Percentiles rank a stretch among this genome's conserved stretches.
phyloP scores from a whole-genome alignment of 176 grass and related monocot genomes.

The Thinopyrum elongatum region DNA sequence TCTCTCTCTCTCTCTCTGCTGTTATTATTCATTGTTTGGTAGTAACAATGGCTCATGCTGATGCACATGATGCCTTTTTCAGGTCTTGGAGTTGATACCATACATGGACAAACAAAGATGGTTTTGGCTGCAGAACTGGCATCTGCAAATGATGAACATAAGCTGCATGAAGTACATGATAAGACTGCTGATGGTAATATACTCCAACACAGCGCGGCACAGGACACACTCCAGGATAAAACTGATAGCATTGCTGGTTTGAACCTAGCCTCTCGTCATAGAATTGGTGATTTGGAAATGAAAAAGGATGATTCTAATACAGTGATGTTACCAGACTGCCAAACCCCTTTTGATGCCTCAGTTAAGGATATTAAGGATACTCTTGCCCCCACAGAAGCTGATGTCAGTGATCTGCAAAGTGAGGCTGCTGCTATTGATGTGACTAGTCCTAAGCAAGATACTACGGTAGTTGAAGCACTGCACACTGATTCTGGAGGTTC shows the following conservation, averaged over 20 bases:
- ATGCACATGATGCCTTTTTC: conserved; percentile 21
- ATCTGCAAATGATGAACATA: conserved; percentile 26
- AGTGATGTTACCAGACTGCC: neutral
- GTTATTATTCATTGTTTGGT: neutral
- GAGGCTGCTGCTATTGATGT: neutral
- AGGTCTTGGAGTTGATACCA: conserved; percentile 18
- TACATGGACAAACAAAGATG: conserved; percentile 22
- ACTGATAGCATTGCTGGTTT: conserved; percentile 20
- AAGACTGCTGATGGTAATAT: conserved; percentile 23
- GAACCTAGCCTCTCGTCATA: neutral
- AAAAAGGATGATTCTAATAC: neutral
- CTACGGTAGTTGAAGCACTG: neutral
- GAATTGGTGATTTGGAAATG: neutral
- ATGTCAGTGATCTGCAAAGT: conserved; percentile 12
- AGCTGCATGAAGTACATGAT: conserved; percentile 9
- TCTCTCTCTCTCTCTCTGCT: neutral
- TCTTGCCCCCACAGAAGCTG: neutral
- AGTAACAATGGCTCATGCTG: conserved; percentile 4
- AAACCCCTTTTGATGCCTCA: conserved; percentile 18
- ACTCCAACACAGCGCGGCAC: neutral
- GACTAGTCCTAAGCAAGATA: neutral
- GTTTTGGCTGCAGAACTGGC: conserved; percentile 7
- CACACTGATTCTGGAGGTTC: neutral
- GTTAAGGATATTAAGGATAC: neutral
- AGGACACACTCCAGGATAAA: neutral